Evolutionary conservation across 176 grass and related monocot species (phyloP), one percentile per base, ranked within the genome.

Genomic region (Carex parvula): DNA sequence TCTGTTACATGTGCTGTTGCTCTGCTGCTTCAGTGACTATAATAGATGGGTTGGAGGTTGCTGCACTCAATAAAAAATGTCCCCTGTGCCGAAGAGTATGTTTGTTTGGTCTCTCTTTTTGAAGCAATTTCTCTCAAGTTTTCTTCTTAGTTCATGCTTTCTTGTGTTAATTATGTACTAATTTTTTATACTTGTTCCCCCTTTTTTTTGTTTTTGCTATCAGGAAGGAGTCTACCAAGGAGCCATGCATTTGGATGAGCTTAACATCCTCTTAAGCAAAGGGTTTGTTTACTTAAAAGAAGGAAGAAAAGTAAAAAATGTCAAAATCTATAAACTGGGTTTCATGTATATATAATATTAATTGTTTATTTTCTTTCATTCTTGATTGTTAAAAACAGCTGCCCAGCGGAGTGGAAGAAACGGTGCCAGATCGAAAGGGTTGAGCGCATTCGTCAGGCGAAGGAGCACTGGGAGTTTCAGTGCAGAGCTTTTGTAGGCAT

Each of bases 401-500:
- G 90, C 77, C 92, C 92, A 18, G 92, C 93, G 8, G 92, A 92
- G 12, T 97, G 92, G 95, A 80, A 92, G 79, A 71, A 87, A 57
- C 70, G 92, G 39, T 44, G 83, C n/a, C 80, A 83, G 72, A 85
- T 77, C 32, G 94, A 97, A 83, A 81, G 92, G 82, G 73, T 84
- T 1, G 86, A 97, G 60, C 90, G 89, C n/a, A 80, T 97, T 81
- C 94, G 83, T 10, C 86, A 89, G 84, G 59, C 87, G 15, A 94
- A 97, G 84, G 90, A 94, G 55, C 92, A 94, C 11, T 94, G 94
- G 94, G 80, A 97, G n/a, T 88, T 85, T 3, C 88, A 89, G 42
- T 91, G 87, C 71, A 90, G 85, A 77, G 83, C 84, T 63, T 94
- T 97, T 66, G 79, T 97, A 81, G 92, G 92, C 17, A 88, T 94